A percentile compares a stretch with the other conserved stretches of the same genome.
Evolutionary conservation across 345 rosid species (phyloP).

Genomic region (Hibiscus syriacus): DNA sequence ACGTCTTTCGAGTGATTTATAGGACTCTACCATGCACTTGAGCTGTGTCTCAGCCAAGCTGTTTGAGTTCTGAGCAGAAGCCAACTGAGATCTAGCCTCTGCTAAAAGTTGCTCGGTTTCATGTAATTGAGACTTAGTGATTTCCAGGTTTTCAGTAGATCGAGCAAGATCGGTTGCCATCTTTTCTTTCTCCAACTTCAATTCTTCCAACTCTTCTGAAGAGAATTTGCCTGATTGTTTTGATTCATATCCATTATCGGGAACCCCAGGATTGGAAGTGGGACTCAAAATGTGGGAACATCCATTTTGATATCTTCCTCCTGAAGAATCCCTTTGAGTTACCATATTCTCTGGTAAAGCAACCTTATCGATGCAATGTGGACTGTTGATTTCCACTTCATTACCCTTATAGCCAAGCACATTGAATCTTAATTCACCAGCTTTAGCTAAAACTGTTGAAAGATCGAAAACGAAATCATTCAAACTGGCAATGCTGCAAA

Average conservation of each 20-base stretch:
- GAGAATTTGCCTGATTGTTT: slow-evolving; percentile 40
- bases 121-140: slow-evolving; percentile 54
- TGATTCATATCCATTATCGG: slow-evolving; percentile 62
- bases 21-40: slow-evolving; percentile 96
- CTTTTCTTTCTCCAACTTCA: slow-evolving; percentile 71
- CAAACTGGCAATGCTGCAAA: slow-evolving; percentile 28
- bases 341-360: slow-evolving; percentile 76
- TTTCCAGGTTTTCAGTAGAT: slow-evolving; percentile 55
- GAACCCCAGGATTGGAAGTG: slow-evolving; percentile 66
- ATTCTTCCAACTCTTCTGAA: slow-evolving; percentile 48
- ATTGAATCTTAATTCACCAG: slow-evolving; percentile 53
- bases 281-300: slow-evolving; percentile 50
- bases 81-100: slow-evolving; percentile 60
- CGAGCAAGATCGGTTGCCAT: slow-evolving; percentile 54
- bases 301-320: slow-evolving; percentile 52
- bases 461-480: slow-evolving; percentile 56
- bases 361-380: slow-evolving; percentile 94
- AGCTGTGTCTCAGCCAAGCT: slow-evolving; percentile 89
- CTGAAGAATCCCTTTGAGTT: slow-evolving; percentile 39
- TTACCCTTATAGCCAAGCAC: slow-evolving; percentile 49
- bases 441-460: slow-evolving; percentile 56
- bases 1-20: slow-evolving; percentile 74
- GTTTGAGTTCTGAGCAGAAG: slow-evolving; percentile 60
- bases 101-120: slow-evolving; percentile 78
- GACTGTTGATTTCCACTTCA: slow-evolving; percentile 65